Conservation (phyloP, 2,329 filamentous ascomycete species). For the Myriosclerotinia scirpicola region DNA sequence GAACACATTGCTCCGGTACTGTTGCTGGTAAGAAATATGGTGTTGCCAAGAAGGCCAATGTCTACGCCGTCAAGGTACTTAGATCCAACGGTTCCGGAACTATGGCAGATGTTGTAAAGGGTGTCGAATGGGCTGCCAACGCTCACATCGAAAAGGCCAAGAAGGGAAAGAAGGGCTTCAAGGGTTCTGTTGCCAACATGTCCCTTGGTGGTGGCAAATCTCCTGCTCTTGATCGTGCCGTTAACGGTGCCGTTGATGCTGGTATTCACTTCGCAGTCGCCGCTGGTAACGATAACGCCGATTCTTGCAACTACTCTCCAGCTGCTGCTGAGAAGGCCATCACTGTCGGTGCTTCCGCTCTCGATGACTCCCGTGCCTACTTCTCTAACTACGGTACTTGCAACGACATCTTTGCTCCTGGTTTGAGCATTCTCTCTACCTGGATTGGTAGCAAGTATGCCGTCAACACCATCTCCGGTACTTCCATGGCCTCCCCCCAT, state of each 20-base stretch:
- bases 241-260: conserved; percentile 88
- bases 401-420: conserved; percentile 98
- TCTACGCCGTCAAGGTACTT: conserved; percentile 98
- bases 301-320: conserved; percentile 99
- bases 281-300: conserved; percentile 97
- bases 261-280: conserved; percentile 98
- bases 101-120: conserved; percentile 98
- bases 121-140: conserved; percentile 90
- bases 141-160: conserved; percentile 74
- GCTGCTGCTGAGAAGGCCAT: conserved; percentile 88
- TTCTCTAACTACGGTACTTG: conserved; percentile 99
- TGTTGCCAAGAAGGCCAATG: conserved; percentile 97
- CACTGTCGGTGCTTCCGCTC: conserved; percentile 91
- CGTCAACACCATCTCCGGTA: conserved; percentile 98
- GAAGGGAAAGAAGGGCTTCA: conserved; percentile 92
- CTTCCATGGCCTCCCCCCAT: conserved; percentile 98
- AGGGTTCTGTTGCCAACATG: conserved; percentile 99
- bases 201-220: conserved; percentile 98
- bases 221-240: conserved; percentile 81
- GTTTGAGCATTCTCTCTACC: conserved; percentile 94
- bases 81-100: conserved; percentile 95
- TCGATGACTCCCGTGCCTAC: conserved; percentile 95
- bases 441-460: conserved; percentile 98
- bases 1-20: conserved; percentile 98
- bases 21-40: conserved; percentile 98